Evolutionary conservation across 345 rosid genomes (phyloP), one percentile per base, ranked within the genome.

Genomic region (Excoecaria cochinchinensis): DNA sequence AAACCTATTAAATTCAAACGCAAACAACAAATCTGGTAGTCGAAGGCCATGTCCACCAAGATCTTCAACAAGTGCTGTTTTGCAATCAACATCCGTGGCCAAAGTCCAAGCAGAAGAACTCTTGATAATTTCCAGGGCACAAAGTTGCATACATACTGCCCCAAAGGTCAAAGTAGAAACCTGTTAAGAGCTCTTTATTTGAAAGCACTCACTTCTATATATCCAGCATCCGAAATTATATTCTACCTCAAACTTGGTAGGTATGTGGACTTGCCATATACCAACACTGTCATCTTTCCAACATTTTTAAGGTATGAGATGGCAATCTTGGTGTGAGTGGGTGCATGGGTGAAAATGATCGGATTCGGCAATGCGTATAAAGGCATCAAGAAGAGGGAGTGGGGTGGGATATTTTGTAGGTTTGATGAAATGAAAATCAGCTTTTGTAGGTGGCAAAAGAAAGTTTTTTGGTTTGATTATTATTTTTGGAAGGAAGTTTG

Each of bases 91-190:
- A 10, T 79, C 87, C 57, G 78, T 76, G 70, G 90, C 91, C 76
- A 91, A 86, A 80, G 87, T 95, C 53, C 97, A 87, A 71, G 99
- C 94, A 0, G 97, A 95, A 78, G 97, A 92, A 82, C 83, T 92
- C 36, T 72, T 92, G 73, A 58, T 87, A 63, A 69, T 87, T 71
- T 77, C 90, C 36, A 79, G 90, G 70, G 74, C 86, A 79, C 89
- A 86, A 76, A 87, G 90, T 73, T 86, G 75, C 85, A 68, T 82
- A 57, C 73, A 83, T 50, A 64, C 83, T 42, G 76, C 67, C 59
- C 85, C 88, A 11, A 11, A 79, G 85, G 67, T 79, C 81, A 72
- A 14, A 25, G 36, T 50, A 48, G 46, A 4, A 3, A 31, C 31
- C 31, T 31, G 31, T 1, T 31, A 31, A 31, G 7, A 44, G 48